Percentiles rank a stretch among this genome's conserved stretches.
Evolutionary conservation across 2,329 filamentous ascomycete species (phyloP).

Genomic region (Monilinia fructigena): DNA sequence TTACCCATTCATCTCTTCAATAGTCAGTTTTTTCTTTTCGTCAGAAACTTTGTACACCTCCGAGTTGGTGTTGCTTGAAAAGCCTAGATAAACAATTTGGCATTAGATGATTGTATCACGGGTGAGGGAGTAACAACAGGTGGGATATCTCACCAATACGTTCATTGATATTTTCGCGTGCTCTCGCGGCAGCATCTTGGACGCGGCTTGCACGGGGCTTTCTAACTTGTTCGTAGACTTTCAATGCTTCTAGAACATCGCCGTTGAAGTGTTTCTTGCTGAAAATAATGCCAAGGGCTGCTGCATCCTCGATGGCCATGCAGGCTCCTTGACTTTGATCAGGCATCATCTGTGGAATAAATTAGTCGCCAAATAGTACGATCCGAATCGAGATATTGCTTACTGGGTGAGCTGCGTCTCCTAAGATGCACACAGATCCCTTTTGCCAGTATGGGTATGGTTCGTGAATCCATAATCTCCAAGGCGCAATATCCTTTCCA

Average conservation of each 20-base stretch:
- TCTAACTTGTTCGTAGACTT: constrained; percentile 53
- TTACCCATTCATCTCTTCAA: constrained; percentile 66
- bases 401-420: constrained; percentile 63
- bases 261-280: constrained; percentile 44
- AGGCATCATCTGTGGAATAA: constrained; percentile 55
- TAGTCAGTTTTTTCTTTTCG: constrained; percentile 59
- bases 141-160: constrained; percentile 55
- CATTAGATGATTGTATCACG: neutral
- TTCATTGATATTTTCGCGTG: constrained; percentile 61
- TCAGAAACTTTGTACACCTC: constrained; percentile 61
- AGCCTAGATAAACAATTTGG: constrained; percentile 46
- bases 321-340: constrained; percentile 62
- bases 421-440: constrained; percentile 55
- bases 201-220: constrained; percentile 56
- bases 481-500: constrained; percentile 61
- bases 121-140: neutral
- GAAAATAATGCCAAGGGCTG: constrained; percentile 43
- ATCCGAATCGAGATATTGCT: neutral
- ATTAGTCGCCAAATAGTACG: neutral
- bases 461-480: constrained; percentile 64
- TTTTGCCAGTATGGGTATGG: constrained; percentile 59
- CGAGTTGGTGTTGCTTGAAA: constrained; percentile 58
- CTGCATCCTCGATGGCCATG: constrained; percentile 46
- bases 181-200: constrained; percentile 56
- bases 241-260: constrained; percentile 49